Evolutionary conservation across 495 filamentous ascomycete genomes (phyloP).

Genomic region (Oleoguttula mirabilis): DNA sequence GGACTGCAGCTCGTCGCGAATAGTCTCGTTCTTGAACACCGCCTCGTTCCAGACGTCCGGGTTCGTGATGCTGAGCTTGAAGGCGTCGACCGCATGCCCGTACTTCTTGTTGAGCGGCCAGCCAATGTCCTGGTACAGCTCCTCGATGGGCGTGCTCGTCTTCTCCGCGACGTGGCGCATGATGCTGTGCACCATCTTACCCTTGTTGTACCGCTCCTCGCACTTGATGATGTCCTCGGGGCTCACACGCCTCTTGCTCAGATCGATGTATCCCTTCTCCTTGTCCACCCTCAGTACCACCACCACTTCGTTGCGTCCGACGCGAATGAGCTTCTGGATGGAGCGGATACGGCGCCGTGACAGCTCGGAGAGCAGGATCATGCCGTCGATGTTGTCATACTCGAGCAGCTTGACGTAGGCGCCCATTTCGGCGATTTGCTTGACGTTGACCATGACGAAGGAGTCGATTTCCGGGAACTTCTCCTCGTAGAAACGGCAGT

Average conservation of each 20-base stretch:
- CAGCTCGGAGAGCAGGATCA: conserved; percentile 94
- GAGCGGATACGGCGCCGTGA: conserved; percentile 91
- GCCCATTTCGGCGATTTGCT: conserved; percentile 97
- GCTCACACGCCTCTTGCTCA: conserved; percentile 93
- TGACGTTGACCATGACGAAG: conserved; percentile 84
- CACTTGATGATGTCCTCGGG: conserved; percentile 96
- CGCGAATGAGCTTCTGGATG: conserved; percentile 97
- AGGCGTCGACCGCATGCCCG: conserved; percentile 91
- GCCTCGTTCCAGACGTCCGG: conserved; percentile 91
- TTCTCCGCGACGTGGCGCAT: conserved; percentile 97
- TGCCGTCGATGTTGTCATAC: conserved; percentile 99
- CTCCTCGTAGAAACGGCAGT: conserved; percentile 97
- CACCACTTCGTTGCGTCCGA: conserved; percentile 94
- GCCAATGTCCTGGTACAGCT: conserved; percentile 81
- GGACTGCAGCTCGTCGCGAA: conserved; percentile 71
- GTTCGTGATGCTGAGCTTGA: conserved; percentile 98
- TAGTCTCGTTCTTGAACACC: conserved; percentile 72
- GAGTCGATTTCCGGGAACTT: conserved; percentile 97
- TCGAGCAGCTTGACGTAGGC: conserved; percentile 98
- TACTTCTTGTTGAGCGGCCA: conserved; percentile 98
- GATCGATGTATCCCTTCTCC: conserved; percentile 98
- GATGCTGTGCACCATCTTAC: conserved; percentile 97
- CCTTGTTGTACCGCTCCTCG: conserved; percentile 98
- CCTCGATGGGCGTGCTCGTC: conserved; percentile 82
- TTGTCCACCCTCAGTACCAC: conserved; percentile 97